Evolutionary conservation across 2,329 filamentous ascomycete species (phyloP).

Genomic region (Stachybotrys chartarum): DNA sequence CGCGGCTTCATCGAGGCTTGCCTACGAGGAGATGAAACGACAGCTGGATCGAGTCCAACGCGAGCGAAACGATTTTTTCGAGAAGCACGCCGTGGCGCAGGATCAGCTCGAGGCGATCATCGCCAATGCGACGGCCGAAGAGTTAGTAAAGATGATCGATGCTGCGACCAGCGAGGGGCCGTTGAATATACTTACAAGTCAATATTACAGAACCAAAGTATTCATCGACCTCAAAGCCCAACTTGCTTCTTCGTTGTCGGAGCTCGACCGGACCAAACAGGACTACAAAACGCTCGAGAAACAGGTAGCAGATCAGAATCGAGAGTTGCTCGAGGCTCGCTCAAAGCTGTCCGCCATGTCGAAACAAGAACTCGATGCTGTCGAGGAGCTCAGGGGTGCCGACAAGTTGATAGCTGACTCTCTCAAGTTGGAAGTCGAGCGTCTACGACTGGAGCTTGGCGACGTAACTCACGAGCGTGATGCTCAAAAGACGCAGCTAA

Average conservation of each 20-base stretch:
- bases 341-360: constrained; percentile 48
- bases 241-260: constrained; percentile 34
- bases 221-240: constrained; percentile 44
- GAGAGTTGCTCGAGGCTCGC: constrained; percentile 45
- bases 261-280: constrained; percentile 39
- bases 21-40: constrained; percentile 47
- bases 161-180: constrained; percentile 10
- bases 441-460: constrained; percentile 43
- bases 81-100: constrained; percentile 50
- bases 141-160: constrained; percentile 41
- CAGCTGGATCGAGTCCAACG: constrained; percentile 45
- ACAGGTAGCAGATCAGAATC: constrained; percentile 44
- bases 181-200: constrained; percentile 32
- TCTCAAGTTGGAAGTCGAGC: constrained; percentile 50
- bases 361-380: constrained; percentile 45
- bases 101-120: constrained; percentile 50
- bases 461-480: constrained; percentile 44
- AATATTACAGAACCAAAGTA: constrained; percentile 43
- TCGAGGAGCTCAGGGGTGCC: constrained; percentile 52
- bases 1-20: constrained; percentile 44
- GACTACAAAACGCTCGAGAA: constrained; percentile 36
- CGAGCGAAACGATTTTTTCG: constrained; percentile 48
- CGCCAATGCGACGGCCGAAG: constrained; percentile 43
- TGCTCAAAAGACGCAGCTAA: constrained; percentile 51
- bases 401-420: constrained; percentile 53